Conservation (phyloP, 2,329 filamentous ascomycete genomes). For the Penicillium rolfsii region DNA sequence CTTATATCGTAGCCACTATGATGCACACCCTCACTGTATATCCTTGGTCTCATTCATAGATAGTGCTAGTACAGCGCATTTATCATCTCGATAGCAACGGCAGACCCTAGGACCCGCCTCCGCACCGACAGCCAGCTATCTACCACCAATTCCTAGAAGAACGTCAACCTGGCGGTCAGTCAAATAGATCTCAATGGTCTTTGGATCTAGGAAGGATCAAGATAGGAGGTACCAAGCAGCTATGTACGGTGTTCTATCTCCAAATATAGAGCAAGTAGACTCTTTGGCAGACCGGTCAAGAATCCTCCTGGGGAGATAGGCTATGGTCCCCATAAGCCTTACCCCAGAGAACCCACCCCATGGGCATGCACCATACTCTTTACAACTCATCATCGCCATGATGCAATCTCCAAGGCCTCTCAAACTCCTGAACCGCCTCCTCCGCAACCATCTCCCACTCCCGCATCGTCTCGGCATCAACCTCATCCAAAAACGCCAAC, state of each 20-base stretch:
- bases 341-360: neutral
- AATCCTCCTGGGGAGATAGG: neutral
- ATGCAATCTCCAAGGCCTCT: constrained; percentile 15
- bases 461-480: constrained; percentile 27
- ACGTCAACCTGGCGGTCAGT: neutral
- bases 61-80: neutral
- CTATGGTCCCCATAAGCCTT: neutral
- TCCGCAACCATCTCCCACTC: constrained; percentile 30
- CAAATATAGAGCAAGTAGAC: neutral
- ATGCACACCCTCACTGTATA: too few species aligned
- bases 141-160: neutral
- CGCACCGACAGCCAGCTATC: neutral
- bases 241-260: neutral
- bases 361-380: neutral
- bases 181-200: neutral
- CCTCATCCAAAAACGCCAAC: constrained; percentile 53
- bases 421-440: constrained; percentile 29
- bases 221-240: neutral
- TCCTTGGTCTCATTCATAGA: too few species aligned
- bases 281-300: neutral
- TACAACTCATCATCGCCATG: constrained; percentile 31
- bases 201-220: neutral
- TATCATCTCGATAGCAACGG: neutral
- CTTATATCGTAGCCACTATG: too few species aligned
- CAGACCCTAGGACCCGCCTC: neutral